Percentiles rank a stretch among this genome's conserved stretches.
phyloP scores from a whole-genome alignment of 2,329 filamentous ascomycete species.

The Cladophialophora exuberans region DNA sequence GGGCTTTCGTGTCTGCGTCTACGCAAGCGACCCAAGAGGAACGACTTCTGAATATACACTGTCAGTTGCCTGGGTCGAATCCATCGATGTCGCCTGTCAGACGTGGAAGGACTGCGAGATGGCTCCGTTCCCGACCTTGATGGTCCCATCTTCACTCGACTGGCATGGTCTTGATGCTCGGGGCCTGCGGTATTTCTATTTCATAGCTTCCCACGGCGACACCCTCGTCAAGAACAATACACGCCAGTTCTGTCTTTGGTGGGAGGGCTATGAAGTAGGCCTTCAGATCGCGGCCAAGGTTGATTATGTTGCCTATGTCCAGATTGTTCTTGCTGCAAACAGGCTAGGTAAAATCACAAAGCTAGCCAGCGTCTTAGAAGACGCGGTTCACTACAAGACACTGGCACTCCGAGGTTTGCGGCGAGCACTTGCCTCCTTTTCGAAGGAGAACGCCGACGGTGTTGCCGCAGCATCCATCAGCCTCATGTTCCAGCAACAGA shows the following conservation, averaged over 20 bases:
- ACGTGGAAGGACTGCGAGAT: slow-evolving; percentile 6
- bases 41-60: not conserved
- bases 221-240: slow-evolving; percentile 3
- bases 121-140: slow-evolving; percentile 3
- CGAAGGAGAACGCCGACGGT: slow-evolving; percentile 81
- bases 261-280: slow-evolving; percentile 6
- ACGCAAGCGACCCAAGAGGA: not conserved
- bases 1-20: slow-evolving; percentile 5
- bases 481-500: slow-evolving; percentile 46
- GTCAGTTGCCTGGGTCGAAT: slow-evolving; percentile 6
- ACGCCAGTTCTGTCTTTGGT: slow-evolving; percentile 8
- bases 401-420: slow-evolving; percentile 84
- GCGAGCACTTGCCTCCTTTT: slow-evolving; percentile 81
- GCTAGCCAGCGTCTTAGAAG: slow-evolving; percentile 10
- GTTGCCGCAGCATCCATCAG: slow-evolving; percentile 87
- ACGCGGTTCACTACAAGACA: slow-evolving; percentile 69
- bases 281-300: slow-evolving; percentile 12
- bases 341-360: slow-evolving; percentile 7
- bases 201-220: not conserved
- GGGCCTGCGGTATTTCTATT: slow-evolving; percentile 11
- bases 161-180: slow-evolving; percentile 9
- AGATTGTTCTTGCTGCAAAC: slow-evolving; percentile 11
- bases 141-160: slow-evolving; percentile 1
- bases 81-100: slow-evolving; percentile 9
- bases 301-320: slow-evolving; percentile 12